Evolutionary conservation across 2,329 filamentous ascomycete genomes (phyloP).

Genomic region (Monascus ruber): DNA sequence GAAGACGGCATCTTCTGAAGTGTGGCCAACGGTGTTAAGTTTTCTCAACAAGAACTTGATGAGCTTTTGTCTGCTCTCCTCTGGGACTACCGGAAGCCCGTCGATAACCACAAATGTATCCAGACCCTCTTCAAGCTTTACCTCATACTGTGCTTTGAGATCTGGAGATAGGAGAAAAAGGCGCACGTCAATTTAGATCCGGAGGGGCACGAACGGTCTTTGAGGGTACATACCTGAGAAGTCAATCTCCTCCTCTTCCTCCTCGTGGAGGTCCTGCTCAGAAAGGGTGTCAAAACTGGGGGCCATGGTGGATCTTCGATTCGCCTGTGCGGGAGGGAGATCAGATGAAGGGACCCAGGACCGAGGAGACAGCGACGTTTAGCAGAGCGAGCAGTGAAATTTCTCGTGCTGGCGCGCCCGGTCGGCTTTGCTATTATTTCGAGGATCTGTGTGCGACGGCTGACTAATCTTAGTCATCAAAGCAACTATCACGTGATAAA

Average conservation of each 20-base stretch:
- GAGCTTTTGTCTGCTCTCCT: slow-evolving; percentile 86
- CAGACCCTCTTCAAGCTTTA: slow-evolving; percentile 88
- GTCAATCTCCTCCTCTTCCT: slow-evolving; percentile 87
- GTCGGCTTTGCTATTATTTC: neutral
- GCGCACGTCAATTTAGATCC: slow-evolving; percentile 4
- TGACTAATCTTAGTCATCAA: neutral
- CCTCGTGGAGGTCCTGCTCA: slow-evolving; percentile 83
- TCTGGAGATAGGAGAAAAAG: slow-evolving; percentile 40
- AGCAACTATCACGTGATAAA: neutral
- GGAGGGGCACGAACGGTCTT: too few species aligned
- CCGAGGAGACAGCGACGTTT: neutral
- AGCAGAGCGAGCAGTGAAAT: slow-evolving; percentile 5
- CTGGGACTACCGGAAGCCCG: slow-evolving; percentile 77
- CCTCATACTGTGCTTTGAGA: slow-evolving; percentile 86
- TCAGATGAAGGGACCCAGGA: slow-evolving; percentile 9
- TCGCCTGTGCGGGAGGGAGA: slow-evolving; percentile 1
- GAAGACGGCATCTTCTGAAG: slow-evolving; percentile 74
- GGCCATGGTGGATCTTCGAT: slow-evolving; percentile 57
- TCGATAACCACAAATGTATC: slow-evolving; percentile 96
- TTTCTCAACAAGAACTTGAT: slow-evolving; percentile 94
- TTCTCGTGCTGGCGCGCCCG: too few species aligned
- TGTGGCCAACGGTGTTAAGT: slow-evolving; percentile 72
- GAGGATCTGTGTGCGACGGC: neutral
- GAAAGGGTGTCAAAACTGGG: slow-evolving; percentile 85
- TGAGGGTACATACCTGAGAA: slow-evolving; percentile 50